Percentiles rank a stretch among this genome's conserved stretches.
Evolutionary conservation across 2,329 filamentous ascomycete species (phyloP).

Genomic region (Curvularia verruculosa): DNA sequence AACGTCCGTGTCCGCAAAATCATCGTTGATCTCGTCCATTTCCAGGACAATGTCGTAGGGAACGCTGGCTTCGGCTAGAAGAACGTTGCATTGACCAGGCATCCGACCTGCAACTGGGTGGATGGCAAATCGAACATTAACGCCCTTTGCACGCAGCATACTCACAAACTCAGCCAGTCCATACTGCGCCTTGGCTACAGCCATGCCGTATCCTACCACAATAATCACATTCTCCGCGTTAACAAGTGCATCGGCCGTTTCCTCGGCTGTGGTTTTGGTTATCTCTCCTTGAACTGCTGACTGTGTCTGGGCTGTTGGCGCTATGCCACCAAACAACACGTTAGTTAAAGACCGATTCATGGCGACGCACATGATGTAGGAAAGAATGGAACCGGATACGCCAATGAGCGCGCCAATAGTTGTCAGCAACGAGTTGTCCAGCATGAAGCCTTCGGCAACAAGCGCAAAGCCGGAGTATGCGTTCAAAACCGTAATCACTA

Average conservation of each 20-base stretch:
- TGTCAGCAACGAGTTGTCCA: constrained; percentile 83
- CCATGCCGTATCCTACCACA: constrained; percentile 92
- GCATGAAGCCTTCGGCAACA: constrained; percentile 90
- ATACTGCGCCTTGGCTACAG: constrained; percentile 91
- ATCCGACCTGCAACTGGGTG: constrained; percentile 90
- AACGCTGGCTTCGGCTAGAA: constrained; percentile 85
- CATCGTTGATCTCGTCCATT: constrained; percentile 96
- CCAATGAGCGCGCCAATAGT: constrained; percentile 87
- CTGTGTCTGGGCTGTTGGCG: constrained; percentile 66
- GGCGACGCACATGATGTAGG: constrained; percentile 70
- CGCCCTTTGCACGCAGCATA: constrained; percentile 73
- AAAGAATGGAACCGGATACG: constrained; percentile 85
- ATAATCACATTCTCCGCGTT: constrained; percentile 87
- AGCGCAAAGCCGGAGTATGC: constrained; percentile 90
- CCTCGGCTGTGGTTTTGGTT: constrained; percentile 78
- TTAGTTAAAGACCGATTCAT: constrained; percentile 94
- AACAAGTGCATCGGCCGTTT: constrained; percentile 75
- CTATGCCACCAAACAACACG: constrained; percentile 83
- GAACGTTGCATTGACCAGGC: constrained; percentile 91
- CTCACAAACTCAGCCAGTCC: constrained; percentile 82
- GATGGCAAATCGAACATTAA: constrained; percentile 87
- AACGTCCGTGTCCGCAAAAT: constrained; percentile 83
- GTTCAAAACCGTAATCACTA: constrained; percentile 88
- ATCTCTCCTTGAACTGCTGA: constrained; percentile 81
- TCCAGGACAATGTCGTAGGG: constrained; percentile 92